Evolutionary conservation across 164 flowering plant species (phyloP), one percentile per base, ranked within the genome.

Genomic region (Protea cynaroides): DNA sequence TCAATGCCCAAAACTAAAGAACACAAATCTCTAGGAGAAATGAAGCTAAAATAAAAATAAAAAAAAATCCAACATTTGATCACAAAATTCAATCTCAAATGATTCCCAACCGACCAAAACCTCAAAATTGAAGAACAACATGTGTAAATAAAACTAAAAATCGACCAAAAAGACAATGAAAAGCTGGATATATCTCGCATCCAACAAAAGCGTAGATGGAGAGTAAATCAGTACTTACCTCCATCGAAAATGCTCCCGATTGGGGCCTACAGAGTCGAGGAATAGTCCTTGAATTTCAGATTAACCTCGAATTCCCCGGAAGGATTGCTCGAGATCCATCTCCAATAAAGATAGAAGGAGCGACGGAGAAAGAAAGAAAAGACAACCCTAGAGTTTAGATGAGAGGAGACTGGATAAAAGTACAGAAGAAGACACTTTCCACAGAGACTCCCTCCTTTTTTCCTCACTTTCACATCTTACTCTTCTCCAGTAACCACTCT

Each of bases 311-410:
- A 66, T 61, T 56, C 46, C 56, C 47, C 17, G 40, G 40, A 60
- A 17, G 36, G 38, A 52, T 64, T 21, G 56, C 59, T 59, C 59
- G 55, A 19, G 34, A 25, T 58, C 25, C 64, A 64, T 63, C 43
- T 19, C 40, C 57, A 51, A 38, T 43, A 18, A 56, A 21, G 49
- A 44, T 4, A 19, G 22, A 17, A 57, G 37, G 17, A 14, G 61
- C 43, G 47, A 36, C 34, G 47, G 57, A 65, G 56, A 54, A 23
- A 67, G 24, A 44, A n/a, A n/a, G n/a, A n/a, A n/a, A n/a, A n/a
- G n/a, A n/a, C n/a, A 23, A 21, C 21, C 67, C 67, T 65, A 65
- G 54, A 65, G 17, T 65, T 56, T 24, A 52, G 64, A 61, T 15
- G 57, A 37, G 63, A 49, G 23, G 15, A 34, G 58, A 21, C 8